These are phyloP conservation scores for Pythium rishiriense DNA, from an alignment of 352 stramenopile species.

Conservation along the genomic window DNA sequence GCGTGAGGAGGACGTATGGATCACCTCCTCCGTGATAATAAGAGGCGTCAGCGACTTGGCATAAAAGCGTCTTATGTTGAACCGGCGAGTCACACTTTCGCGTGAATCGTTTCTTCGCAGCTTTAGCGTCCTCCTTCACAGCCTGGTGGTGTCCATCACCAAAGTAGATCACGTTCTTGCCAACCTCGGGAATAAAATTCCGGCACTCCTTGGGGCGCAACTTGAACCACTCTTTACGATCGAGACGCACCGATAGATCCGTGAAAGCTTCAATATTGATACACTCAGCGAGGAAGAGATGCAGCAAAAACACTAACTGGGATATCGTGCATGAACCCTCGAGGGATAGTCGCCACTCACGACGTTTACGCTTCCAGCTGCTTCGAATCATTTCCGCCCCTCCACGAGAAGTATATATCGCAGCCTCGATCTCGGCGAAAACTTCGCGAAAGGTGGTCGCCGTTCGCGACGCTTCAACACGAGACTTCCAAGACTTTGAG, in stretches of 20 bases:
- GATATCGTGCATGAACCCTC: conserved; percentile 68
- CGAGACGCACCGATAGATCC: conserved; percentile 67
- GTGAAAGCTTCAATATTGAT: conserved; percentile 81
- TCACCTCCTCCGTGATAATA: conserved; percentile 83
- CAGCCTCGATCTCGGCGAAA: conserved; percentile 62
- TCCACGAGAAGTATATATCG: conserved; percentile 39
- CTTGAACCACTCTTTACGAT: conserved; percentile 80
- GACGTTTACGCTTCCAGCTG: conserved; percentile 76
- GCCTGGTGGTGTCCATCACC: conserved; percentile 79
- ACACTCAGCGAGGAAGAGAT: conserved; percentile 74
- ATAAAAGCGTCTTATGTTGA: conserved; percentile 53
- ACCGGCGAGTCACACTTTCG: conserved; percentile 67
- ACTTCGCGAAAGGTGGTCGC: conserved; percentile 42
- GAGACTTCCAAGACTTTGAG: conserved; percentile 41
- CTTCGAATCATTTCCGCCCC: conserved; percentile 58
- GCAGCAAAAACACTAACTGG: conserved; percentile 71
- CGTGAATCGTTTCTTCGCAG: conserved; percentile 72
- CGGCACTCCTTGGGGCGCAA: conserved; percentile 65
- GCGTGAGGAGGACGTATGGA: conserved; percentile 66
- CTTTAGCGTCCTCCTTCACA: conserved; percentile 79
- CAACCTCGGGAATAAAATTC: conserved; percentile 79
- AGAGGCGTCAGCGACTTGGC: conserved; percentile 59
- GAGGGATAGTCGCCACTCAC: conserved; percentile 67
- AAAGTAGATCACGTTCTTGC: conserved; percentile 72
- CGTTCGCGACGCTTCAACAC: conserved; percentile 33